Evolutionary conservation across 2,329 filamentous ascomycete species (phyloP).

Genomic region (Paracoccidioides lutzii): DNA sequence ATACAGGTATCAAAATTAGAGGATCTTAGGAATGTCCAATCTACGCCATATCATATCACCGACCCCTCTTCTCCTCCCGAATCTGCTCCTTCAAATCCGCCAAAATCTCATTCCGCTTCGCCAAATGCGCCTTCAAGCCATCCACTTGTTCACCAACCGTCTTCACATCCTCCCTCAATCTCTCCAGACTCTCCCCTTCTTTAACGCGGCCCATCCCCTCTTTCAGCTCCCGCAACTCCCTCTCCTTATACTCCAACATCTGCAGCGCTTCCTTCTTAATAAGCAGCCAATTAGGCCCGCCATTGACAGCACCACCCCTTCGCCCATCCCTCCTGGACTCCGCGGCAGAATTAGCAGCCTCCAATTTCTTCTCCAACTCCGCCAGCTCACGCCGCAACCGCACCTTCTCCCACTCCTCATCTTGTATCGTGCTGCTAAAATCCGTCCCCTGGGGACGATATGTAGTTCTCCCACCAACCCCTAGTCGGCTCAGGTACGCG

Average conservation of each 20-base stretch:
- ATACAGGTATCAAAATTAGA: background rate
- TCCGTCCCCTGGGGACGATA: constrained; percentile 81
- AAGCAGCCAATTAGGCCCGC: constrained; percentile 72
- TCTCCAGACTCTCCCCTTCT: constrained; percentile 59
- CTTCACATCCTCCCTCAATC: constrained; percentile 71
- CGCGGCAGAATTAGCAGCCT: constrained; percentile 62
- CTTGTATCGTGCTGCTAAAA: constrained; percentile 71
- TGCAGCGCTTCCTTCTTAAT: constrained; percentile 92
- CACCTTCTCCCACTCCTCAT: constrained; percentile 94
- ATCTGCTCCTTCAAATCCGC: constrained; percentile 68
- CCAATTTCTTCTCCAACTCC: constrained; percentile 79
- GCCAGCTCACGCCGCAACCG: constrained; percentile 81
- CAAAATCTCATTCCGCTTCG: constrained; percentile 60
- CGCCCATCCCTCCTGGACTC: constrained; percentile 42
- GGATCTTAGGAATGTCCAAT: background rate
- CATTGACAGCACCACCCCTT: constrained; percentile 39
- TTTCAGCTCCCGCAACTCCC: constrained; percentile 62
- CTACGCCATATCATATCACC: background rate
- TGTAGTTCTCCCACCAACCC: constrained; percentile 58
- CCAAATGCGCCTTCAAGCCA: constrained; percentile 70
- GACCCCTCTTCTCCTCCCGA: constrained; percentile 58
- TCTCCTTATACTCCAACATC: constrained; percentile 82
- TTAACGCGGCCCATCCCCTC: constrained; percentile 41
- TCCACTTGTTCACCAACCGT: constrained; percentile 92
- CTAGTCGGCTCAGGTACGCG: constrained; percentile 83